Evolutionary conservation across 1,284 basidiomycete genomes (phyloP).

Genomic region (Boletus sp.): DNA sequence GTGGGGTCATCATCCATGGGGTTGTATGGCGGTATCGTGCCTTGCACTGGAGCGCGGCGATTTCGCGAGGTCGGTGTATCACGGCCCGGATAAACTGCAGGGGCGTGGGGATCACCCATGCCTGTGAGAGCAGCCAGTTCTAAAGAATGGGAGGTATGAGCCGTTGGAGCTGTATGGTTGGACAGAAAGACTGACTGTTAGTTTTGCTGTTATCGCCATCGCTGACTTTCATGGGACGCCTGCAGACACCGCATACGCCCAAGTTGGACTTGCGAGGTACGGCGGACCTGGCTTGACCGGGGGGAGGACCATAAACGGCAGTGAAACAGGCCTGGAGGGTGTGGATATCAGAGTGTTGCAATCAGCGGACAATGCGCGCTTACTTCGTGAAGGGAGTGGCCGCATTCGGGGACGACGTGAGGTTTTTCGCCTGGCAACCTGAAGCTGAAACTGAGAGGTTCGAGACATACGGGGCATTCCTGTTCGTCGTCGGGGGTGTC

Average conservation of each 20-base stretch:
- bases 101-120: conserved; percentile 61
- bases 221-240: conserved; percentile 90
- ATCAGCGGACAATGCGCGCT: conserved; percentile 25
- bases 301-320: conserved; percentile 88
- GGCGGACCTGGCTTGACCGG: conserved; percentile 50
- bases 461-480: conserved; percentile 88
- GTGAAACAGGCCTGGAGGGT: conserved; percentile 81
- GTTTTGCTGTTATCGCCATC: conserved; percentile 78
- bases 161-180: neutral
- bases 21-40: conserved; percentile 40
- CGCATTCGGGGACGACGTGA: conserved; percentile 93
- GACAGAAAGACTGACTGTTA: conserved; percentile 66
- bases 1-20: conserved; percentile 79
- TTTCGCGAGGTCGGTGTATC: conserved; percentile 50
- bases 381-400: conserved; percentile 94
- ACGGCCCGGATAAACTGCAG: conserved; percentile 63
- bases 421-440: conserved; percentile 91
- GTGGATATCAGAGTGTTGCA: neutral
- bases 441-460: conserved; percentile 84
- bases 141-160: conserved; percentile 31
- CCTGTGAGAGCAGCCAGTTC: conserved; percentile 88
- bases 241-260: conserved; percentile 94
- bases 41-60: conserved; percentile 29
- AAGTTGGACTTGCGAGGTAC: conserved; percentile 72
- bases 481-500: conserved; percentile 69